Percentiles rank a stretch among this genome's conserved stretches.
phyloP scores from a whole-genome alignment of 768 basidiomycete species.

The Boletus sp. region DNA sequence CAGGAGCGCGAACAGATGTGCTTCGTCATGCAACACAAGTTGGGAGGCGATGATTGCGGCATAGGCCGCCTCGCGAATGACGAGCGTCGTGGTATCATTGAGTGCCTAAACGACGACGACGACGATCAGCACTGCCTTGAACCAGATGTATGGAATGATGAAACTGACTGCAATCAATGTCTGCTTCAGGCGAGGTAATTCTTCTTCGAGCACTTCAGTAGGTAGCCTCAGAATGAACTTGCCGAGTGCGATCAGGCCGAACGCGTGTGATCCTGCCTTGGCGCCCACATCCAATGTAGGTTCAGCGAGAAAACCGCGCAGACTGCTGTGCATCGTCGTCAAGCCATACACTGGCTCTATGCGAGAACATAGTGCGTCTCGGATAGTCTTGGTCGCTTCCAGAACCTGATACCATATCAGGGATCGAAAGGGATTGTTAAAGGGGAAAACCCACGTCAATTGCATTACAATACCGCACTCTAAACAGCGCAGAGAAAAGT shows the following conservation, averaged over 20 bases:
- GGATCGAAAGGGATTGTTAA: not conserved
- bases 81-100: slow-evolving; percentile 68
- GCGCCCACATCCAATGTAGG: slow-evolving; percentile 48
- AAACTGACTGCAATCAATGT: slow-evolving; percentile 65
- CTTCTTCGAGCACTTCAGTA: slow-evolving; percentile 82
- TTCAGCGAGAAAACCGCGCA: slow-evolving; percentile 61
- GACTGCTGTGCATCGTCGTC: slow-evolving; percentile 73
- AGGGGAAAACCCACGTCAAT: slow-evolving; percentile 50
- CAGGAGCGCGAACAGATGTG: slow-evolving; percentile 74
- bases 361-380: slow-evolving; percentile 66
- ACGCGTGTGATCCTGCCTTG: slow-evolving; percentile 70
- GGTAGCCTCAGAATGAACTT: slow-evolving; percentile 81
- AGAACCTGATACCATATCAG: slow-evolving; percentile 50
- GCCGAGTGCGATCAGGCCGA: slow-evolving; percentile 79
- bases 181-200: slow-evolving; percentile 69
- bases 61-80: slow-evolving; percentile 80
- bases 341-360: slow-evolving; percentile 84
- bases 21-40: slow-evolving; percentile 77
- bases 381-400: slow-evolving; percentile 79
- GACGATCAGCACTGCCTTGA: not conserved
- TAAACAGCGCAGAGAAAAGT: slow-evolving; percentile 67
- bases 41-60: slow-evolving; percentile 82
- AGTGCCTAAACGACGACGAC: slow-evolving; percentile 47
- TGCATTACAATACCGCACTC: slow-evolving; percentile 69
- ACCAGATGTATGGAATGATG: not conserved